Evolutionary conservation across 805 yeast genomes (phyloP).

Genomic region (Geotrichum ghanense): DNA sequence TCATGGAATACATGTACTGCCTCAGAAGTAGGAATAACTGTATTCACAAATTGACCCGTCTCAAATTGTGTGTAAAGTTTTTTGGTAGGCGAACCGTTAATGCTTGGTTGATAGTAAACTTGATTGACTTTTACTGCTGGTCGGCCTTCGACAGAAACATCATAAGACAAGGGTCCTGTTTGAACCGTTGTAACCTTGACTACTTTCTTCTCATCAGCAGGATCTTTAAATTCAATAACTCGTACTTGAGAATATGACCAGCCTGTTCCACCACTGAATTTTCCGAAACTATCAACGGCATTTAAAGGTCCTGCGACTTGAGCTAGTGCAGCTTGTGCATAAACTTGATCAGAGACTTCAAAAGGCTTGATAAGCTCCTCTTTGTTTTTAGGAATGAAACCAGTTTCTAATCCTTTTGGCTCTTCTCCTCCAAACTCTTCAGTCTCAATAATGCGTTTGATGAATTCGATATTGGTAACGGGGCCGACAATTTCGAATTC

Average conservation of each 20-base stretch:
- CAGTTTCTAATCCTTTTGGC: constrained; percentile 22
- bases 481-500: constrained; percentile 25
- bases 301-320: constrained; percentile 7
- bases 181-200: not conserved
- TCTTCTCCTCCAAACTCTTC: constrained; percentile 19
- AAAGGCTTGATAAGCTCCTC: constrained; percentile 12
- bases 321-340: constrained; percentile 23
- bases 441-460: constrained; percentile 19
- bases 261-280: constrained; percentile 7
- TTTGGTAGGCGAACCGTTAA: not conserved
- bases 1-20: constrained; percentile 20
- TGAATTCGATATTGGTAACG: constrained; percentile 22
- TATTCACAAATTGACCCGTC: constrained; percentile 15
- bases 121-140: not conserved
- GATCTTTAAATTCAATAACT: constrained; percentile 9
- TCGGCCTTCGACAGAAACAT: not conserved
- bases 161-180: not conserved
- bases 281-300: constrained; percentile 3
- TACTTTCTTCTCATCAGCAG: not conserved
- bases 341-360: constrained; percentile 14
- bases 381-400: constrained; percentile 21
- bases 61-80: constrained; percentile 14
- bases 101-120: not conserved
- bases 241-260: constrained; percentile 10
- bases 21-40: constrained; percentile 13